Conservation (phyloP, 2,329 filamentous ascomycete species). For the Drechslerella dactyloides region DNA sequence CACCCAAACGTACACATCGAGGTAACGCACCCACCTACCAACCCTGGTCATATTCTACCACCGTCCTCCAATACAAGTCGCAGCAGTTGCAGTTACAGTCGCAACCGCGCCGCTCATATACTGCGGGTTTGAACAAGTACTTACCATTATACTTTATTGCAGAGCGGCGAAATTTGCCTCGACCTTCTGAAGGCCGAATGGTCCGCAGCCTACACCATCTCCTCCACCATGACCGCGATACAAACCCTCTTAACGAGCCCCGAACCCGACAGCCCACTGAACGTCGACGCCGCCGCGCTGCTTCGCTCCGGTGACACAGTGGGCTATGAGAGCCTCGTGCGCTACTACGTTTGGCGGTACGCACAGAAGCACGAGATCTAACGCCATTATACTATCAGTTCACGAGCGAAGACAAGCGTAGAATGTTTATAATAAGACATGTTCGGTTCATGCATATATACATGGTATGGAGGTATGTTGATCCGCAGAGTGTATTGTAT, state of each 20-base stretch:
- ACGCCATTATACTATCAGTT: background rate
- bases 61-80: no score
- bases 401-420: background rate
- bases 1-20: constrained; percentile 78
- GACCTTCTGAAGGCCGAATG: constrained; percentile 81
- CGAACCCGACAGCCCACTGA: constrained; percentile 76
- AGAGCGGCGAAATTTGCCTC: constrained; percentile 89
- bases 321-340: constrained; percentile 72
- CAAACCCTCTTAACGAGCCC: constrained; percentile 72
- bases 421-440: background rate
- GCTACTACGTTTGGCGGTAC: constrained; percentile 63
- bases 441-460: constrained; percentile 6
- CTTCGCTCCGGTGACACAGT: constrained; percentile 71
- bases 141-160: constrained; percentile 57
- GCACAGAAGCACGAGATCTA: constrained; percentile 26
- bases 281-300: constrained; percentile 77
- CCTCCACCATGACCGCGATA: constrained; percentile 74
- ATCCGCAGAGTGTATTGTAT: no score
- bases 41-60: no score
- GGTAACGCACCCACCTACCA: constrained; percentile 54
- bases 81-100: no score
- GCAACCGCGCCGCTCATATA: no score
- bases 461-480: constrained; percentile 6
- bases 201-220: constrained; percentile 84
- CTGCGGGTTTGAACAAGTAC: no score